Percentiles rank a stretch among this genome's conserved stretches.
Conservation (phyloP, 495 filamentous ascomycete species). For the Neurospora hispaniola region DNA sequence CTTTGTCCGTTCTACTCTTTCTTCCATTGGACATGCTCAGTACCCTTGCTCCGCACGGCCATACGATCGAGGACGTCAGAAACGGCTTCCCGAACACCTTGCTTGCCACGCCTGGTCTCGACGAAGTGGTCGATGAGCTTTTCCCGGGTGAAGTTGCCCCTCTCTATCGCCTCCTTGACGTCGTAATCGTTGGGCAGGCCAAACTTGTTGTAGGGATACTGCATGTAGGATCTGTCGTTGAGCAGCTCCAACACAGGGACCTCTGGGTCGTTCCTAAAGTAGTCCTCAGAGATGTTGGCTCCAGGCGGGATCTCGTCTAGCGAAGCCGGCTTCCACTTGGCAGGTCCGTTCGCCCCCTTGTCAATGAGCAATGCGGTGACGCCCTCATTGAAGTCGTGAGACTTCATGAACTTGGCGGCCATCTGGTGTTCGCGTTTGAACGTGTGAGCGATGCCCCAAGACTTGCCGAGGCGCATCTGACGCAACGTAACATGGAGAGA, state of each 20-base stretch:
- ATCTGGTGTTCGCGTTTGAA: conserved; percentile 77
- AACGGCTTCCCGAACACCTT: conserved; percentile 48
- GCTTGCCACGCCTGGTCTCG: conserved; percentile 31
- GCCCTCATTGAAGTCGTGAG: conserved; percentile 80
- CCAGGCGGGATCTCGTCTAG: conserved; percentile 46
- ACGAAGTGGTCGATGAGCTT: conserved; percentile 42
- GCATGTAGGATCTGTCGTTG: conserved; percentile 38
- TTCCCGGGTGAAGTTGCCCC: conserved; percentile 22
- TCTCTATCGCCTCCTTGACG: conserved; percentile 45
- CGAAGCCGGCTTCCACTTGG: conserved; percentile 61
- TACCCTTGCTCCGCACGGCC: conserved; percentile 21
- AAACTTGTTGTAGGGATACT: conserved; percentile 54
- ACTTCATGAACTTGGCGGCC: conserved; percentile 71
- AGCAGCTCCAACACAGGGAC: conserved; percentile 39
- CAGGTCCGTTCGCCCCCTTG: conserved; percentile 36
- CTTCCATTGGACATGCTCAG: conserved; percentile 30
- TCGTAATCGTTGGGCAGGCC: conserved; percentile 69
- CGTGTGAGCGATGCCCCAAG: conserved; percentile 70
- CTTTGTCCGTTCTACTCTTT: conserved; percentile 4
- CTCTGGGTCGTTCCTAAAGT: conserved; percentile 38
- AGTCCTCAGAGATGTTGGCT: conserved; percentile 45
- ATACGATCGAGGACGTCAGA: conserved; percentile 45
- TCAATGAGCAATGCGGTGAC: conserved; percentile 65
- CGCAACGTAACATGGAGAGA: conserved; percentile 70
- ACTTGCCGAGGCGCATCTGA: conserved; percentile 62